These are phyloP conservation scores for Cinchona pubescens DNA, from an alignment of 257 asterid species.

Conservation along the genomic window DNA sequence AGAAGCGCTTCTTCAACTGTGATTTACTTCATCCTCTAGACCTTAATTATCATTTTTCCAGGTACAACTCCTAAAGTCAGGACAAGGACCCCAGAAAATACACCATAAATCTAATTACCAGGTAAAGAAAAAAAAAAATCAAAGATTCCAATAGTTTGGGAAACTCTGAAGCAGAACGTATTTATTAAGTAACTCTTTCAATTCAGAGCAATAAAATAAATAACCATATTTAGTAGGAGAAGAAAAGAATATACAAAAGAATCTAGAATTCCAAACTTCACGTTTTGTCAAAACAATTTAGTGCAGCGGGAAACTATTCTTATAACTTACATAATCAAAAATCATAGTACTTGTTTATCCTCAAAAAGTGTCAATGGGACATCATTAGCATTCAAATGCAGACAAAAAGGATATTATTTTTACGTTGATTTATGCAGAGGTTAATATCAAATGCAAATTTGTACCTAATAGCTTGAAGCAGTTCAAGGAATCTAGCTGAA, in stretches of 20 bases:
- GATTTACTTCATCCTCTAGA: not conserved
- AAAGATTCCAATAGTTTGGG: not conserved
- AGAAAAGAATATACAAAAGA: not conserved
- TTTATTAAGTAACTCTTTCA: not conserved
- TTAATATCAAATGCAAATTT: constrained; percentile 5
- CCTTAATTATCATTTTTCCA: not conserved
- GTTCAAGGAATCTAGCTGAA: constrained; percentile 72
- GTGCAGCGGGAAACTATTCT: not conserved
- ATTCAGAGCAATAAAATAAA: not conserved
- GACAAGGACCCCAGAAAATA: no score
- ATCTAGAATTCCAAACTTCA: not conserved
- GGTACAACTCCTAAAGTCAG: not conserved
- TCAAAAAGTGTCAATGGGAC: not conserved
- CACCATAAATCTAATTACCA: not conserved
- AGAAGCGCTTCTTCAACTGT: not conserved
- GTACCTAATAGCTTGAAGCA: constrained; percentile 71
- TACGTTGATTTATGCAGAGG: constrained; percentile 1
- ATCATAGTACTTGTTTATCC: not conserved
- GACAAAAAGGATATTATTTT: not conserved
- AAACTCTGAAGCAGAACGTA: not conserved
- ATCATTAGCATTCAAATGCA: not conserved
- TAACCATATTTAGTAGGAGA: not conserved
- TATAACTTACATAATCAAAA: not conserved
- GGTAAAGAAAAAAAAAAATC: not conserved
- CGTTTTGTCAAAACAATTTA: not conserved